Conservation (phyloP, 208 protist species). For the Acanthamoeba royreba region DNA sequence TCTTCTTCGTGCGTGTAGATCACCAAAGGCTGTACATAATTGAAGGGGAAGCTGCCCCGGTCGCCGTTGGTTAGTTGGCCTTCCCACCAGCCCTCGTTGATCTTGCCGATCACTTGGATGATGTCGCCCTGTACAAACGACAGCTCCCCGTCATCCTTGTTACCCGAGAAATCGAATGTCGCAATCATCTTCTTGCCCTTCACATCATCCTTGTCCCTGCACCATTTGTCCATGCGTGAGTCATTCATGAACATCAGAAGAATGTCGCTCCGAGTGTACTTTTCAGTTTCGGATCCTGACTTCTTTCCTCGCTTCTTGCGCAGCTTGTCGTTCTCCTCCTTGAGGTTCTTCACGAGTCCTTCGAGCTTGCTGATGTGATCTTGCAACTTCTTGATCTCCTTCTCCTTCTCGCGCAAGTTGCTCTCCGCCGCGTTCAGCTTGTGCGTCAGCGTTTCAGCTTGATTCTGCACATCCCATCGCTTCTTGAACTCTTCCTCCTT, state of each 20-base stretch:
- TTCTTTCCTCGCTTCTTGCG: background rate
- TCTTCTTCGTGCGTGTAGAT: background rate
- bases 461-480: background rate
- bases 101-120: background rate
- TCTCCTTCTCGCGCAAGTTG: background rate
- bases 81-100: background rate
- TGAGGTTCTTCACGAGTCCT: background rate
- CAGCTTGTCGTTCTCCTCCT: background rate
- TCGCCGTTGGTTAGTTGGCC: background rate
- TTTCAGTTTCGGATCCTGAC: background rate
- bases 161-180: background rate
- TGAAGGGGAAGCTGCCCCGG: background rate
- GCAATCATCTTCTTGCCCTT: background rate
- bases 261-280: background rate
- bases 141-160: background rate
- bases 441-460: background rate
- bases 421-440: background rate
- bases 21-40: background rate
- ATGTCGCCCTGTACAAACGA: background rate
- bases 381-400: background rate
- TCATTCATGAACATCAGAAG: too few species aligned
- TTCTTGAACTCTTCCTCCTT: background rate
- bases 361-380: background rate
- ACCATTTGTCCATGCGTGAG: background rate
- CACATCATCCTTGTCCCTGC: background rate